Conservation (phyloP, 1,139 yeast genomes). For the Kodamaea anthophila region DNA sequence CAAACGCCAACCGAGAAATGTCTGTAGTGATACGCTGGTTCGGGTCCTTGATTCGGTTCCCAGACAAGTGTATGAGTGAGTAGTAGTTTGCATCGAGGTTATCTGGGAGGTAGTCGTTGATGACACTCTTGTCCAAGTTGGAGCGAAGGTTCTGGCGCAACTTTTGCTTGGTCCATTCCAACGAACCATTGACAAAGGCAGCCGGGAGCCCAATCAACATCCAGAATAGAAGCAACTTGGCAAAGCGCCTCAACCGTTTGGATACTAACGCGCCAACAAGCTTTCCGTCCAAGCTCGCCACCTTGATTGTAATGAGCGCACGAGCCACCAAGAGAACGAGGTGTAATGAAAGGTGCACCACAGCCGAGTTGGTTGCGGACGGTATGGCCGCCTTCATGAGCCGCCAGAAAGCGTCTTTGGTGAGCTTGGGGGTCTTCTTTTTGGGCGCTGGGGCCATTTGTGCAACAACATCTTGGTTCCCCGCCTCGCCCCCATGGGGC, state of each 20-base stretch:
- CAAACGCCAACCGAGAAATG: constrained; percentile 65
- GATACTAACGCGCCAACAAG: constrained; percentile 79
- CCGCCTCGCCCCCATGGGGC: constrained; percentile 6
- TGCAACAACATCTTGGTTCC: constrained; percentile 7
- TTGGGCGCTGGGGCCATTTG: constrained; percentile 5
- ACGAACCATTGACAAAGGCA: constrained; percentile 67
- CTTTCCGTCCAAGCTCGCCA: constrained; percentile 82
- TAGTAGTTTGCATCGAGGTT: constrained; percentile 48
- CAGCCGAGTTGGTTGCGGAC: constrained; percentile 23
- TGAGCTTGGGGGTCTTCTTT: constrained; percentile 24
- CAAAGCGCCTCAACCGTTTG: constrained; percentile 59
- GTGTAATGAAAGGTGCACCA: constrained; percentile 48
- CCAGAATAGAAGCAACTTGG: constrained; percentile 67
- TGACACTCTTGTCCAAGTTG: constrained; percentile 57
- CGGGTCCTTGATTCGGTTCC: constrained; percentile 59
- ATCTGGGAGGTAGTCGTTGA: constrained; percentile 65
- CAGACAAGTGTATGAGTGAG: constrained; percentile 51
- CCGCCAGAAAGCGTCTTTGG: constrained; percentile 28
- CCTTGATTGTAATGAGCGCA: constrained; percentile 72
- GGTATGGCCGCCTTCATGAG: constrained; percentile 39
- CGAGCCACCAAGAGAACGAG: constrained; percentile 57
- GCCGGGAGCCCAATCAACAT: constrained; percentile 85
- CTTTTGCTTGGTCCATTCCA: constrained; percentile 65
- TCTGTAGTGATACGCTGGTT: constrained; percentile 81
- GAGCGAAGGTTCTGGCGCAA: constrained; percentile 62